These are phyloP conservation scores for Ustilago tritici DNA, from an alignment of 1,284 basidiomycete genomes.

Conservation along the genomic window DNA sequence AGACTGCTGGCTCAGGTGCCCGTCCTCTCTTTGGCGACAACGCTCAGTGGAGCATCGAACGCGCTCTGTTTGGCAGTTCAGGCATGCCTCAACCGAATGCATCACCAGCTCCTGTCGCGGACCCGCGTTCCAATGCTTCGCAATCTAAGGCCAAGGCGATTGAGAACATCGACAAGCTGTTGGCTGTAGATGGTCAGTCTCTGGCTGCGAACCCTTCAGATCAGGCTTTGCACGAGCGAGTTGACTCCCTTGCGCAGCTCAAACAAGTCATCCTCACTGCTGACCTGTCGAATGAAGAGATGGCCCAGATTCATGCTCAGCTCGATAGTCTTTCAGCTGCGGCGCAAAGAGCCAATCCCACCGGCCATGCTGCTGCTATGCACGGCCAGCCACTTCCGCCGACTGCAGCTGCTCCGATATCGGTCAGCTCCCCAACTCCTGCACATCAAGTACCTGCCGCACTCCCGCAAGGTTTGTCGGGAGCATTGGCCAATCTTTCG, in stretches of 20 bases:
- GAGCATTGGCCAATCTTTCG: slow-evolving; percentile 35
- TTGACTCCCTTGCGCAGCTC: slow-evolving; percentile 73
- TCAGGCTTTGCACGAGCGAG: slow-evolving; percentile 35
- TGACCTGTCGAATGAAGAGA: slow-evolving; percentile 82
- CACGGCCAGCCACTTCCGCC: slow-evolving; percentile 28
- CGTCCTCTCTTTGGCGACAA: slow-evolving; percentile 61
- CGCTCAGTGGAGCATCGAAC: slow-evolving; percentile 64
- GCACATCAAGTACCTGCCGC: slow-evolving; percentile 58
- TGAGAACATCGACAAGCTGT: slow-evolving; percentile 60
- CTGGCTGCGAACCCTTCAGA: slow-evolving; percentile 51
- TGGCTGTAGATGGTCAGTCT: slow-evolving; percentile 56
- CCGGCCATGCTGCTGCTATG: slow-evolving; percentile 58
- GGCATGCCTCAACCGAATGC: slow-evolving; percentile 47
- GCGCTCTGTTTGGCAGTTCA: slow-evolving; percentile 60
- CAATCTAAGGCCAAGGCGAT: slow-evolving; percentile 52
- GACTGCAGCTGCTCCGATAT: slow-evolving; percentile 10
- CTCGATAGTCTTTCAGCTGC: slow-evolving; percentile 75
- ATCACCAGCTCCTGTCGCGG: slow-evolving; percentile 24
- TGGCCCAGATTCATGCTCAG: slow-evolving; percentile 82
- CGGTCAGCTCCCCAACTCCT: slow-evolving; percentile 4
- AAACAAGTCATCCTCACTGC: slow-evolving; percentile 79
- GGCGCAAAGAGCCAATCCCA: slow-evolving; percentile 33
- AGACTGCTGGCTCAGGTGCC: slow-evolving; percentile 54
- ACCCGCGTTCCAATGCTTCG: slow-evolving; percentile 26
- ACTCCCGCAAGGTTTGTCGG: slow-evolving; percentile 39